Evolutionary conservation across 116 monocot species (phyloP).

Genomic region (Iris pallida): DNA sequence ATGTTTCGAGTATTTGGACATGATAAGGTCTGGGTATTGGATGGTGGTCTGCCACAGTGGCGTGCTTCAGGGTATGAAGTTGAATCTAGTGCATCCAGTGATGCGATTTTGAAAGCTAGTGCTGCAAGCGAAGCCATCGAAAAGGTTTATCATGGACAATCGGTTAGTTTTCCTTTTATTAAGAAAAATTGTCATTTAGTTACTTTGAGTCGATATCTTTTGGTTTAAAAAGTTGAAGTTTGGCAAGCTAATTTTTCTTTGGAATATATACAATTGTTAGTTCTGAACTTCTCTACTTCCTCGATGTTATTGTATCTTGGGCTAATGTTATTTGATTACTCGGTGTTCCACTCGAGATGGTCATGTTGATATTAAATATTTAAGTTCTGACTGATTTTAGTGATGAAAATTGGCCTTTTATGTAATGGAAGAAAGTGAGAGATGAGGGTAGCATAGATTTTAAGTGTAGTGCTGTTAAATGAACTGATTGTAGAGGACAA

Average conservation of each 20-base stretch:
- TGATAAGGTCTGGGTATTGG: slow-evolving; percentile 87
- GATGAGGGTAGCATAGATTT: too few relatives aligned
- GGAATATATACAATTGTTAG: background rate
- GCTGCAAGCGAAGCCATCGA: slow-evolving; percentile 93
- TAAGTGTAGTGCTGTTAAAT: too few relatives aligned
- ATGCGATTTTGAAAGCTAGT: slow-evolving; percentile 90
- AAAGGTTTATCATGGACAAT: slow-evolving; percentile 71
- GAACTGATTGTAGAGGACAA: too few relatives aligned
- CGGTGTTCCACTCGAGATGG: too few relatives aligned
- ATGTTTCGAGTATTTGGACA: slow-evolving; percentile 97
- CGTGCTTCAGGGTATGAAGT: slow-evolving; percentile 88
- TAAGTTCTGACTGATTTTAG: too few relatives aligned
- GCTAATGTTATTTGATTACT: too few relatives aligned
- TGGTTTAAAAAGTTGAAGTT: background rate
- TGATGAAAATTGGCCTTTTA: too few relatives aligned
- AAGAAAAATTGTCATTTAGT: background rate
- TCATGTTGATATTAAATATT: too few relatives aligned
- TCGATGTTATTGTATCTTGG: background rate
- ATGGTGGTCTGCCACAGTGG: slow-evolving; percentile 95
- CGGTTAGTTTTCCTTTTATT: slow-evolving; percentile 31
- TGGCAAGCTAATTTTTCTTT: background rate
- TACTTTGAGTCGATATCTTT: background rate
- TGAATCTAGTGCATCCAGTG: slow-evolving; percentile 92
- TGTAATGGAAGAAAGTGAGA: too few relatives aligned
- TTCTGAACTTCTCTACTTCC: background rate